Base-by-base conservation (phyloP, 352 stramenopile genomes). In the Paralagenidium karlingii region DNA sequence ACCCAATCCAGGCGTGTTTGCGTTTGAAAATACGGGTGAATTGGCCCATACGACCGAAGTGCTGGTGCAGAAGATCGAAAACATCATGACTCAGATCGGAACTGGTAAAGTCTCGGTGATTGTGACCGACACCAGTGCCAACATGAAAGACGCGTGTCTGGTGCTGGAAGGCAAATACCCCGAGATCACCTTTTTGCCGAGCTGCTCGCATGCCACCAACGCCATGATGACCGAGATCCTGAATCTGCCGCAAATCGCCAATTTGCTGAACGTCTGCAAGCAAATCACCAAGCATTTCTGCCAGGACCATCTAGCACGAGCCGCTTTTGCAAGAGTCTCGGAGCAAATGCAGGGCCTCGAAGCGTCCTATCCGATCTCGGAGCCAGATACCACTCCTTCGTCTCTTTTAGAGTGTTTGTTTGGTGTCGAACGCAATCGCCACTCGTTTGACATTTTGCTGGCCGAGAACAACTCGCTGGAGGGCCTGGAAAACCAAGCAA, bases 181-280 rank as follows among this genome's bases (percentile, higher is more conserved):
- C 11, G 40, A 49, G 30, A 63, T 80, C 34, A 78, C 68, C 10
- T 78, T 86, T 34, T 44, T 86, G 10, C 61, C 66, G 9, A 81
- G 66, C 38, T 82, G 71, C 31, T 52, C 58, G 12, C 59, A 82
- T 29, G 58, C 61, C 16, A 82, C 80, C 58, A 58, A 47, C 29
- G 45, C 47, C 15, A 79, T 82, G 63, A 57, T 82, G 40, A 38
- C 24, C n/a, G 68, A 82, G 24, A 70, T 82, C 33, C 49, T 86
- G 12, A 48, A 42, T 10, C 44, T 76, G 24, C 52, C 66, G 13
- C 28, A 38, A 3, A 60, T 86, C 38, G 55, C 63, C 24, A 52
- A 26, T 24, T 60, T 53, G 12, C 40, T 79, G 1, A 38, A 53
- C 22, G 59, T 53, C 19, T 80, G 63, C 55, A 62, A 51, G 19